Base-by-base conservation (phyloP, 2,329 filamentous ascomycete genomes). In the Chrysoporthe puriensis region DNA sequence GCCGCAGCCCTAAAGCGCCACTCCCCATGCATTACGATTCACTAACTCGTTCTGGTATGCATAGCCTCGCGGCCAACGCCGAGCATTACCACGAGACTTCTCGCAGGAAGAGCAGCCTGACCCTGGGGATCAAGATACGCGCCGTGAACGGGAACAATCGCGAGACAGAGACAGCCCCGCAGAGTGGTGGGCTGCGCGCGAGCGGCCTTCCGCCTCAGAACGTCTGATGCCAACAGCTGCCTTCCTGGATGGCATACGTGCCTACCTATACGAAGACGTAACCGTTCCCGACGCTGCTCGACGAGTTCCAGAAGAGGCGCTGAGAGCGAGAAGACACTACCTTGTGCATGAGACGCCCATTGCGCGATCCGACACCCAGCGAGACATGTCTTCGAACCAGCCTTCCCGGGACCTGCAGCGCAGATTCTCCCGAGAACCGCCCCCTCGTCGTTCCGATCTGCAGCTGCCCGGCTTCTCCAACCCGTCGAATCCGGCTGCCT, bases 341-440 rank as follows among this genome's bases (percentile, higher is more conserved):
- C 56, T 42, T 50, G 43, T 48, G 36, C 56, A 56, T 52, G 50
- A 63, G 14, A 34, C 46, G 13, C n/a, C 62, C 4, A 63, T 18
- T 21, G 52, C 32, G 52, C 59, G 61, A 21, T 32, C 54, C 32
- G 59, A 68, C 46, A 44, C 46, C n/a, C 69, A 70, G n/a, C 70
- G 70, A 71, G 75, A 70, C 66, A 80, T 80, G 77, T 76, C 79
- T 67, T 76, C 77, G 58, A 76, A 77, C 60, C 74, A 76, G 32
- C 63, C 63, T 34, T 75, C 73, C 66, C 71, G 76, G 57, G 77
- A 79, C 62, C 67, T 77, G 52, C 78, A 76, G 67, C 76, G 75
- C 70, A 77, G 77, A 70, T 78, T 77, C 68, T 78, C 76, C 42
- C 75, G 77, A 63, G 78, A 79, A 42, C 73, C 76, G 8, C 75